Percentiles rank a stretch among this genome's conserved stretches.
These are phyloP conservation scores for Aureobasidium sp. DNA, from an alignment of 2,329 filamentous ascomycete genomes.

Conservation along the genomic window DNA sequence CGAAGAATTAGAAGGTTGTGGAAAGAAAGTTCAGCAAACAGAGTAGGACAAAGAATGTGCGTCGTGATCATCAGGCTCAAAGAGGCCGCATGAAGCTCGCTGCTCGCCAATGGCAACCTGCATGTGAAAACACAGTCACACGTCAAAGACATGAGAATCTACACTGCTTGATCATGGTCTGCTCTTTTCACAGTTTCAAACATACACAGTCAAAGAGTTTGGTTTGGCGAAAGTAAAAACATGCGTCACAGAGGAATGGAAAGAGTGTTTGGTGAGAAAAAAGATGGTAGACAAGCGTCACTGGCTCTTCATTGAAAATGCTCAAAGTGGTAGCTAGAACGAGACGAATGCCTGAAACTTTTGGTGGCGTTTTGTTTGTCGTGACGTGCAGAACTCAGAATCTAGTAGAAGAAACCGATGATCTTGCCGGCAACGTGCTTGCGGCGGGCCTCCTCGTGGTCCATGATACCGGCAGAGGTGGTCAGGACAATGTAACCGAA, in stretches of 20 bases:
- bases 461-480: slow-evolving; percentile 99
- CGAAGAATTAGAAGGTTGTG: background rate
- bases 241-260: background rate
- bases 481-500: slow-evolving; percentile 99
- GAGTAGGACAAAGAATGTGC: background rate
- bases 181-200: background rate
- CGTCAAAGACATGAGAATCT: background rate
- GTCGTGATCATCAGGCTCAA: background rate
- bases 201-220: background rate
- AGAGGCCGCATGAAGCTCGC: background rate
- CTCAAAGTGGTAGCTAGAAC: slow-evolving; percentile 14
- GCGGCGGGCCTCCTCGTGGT: slow-evolving; percentile 98
- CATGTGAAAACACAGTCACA: background rate
- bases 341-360: slow-evolving; percentile 14
- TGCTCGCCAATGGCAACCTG: background rate
- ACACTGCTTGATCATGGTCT: background rate
- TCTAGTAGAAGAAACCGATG: slow-evolving; percentile 96
- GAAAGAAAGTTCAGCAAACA: background rate
- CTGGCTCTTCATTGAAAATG: slow-evolving; percentile 11
- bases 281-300: slow-evolving; percentile 8
- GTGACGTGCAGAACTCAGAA: background rate
- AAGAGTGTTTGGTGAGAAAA: background rate
- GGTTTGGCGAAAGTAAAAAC: background rate
- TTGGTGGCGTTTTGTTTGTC: slow-evolving; percentile 3
- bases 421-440: slow-evolving; percentile 99